Evolutionary conservation across 2,329 filamentous ascomycete species (phyloP), one percentile per base, ranked within the genome.

Genomic region (Corinectria fuckeliana): DNA sequence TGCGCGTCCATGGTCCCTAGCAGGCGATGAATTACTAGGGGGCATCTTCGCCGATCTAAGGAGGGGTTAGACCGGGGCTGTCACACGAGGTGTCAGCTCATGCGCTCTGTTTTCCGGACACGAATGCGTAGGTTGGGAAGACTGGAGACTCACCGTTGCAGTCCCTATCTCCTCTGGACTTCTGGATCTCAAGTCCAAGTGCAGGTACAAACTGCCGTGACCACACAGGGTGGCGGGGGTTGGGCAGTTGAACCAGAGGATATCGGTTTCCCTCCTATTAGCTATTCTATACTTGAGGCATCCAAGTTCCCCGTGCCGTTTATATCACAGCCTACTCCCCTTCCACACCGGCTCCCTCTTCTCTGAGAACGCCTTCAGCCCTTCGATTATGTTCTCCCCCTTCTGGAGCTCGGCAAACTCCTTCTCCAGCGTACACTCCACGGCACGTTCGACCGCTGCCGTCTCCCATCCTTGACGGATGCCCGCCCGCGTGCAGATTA

Each of bases 301-400:
- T 36, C 30, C 10, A 16, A 4, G 3, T 10, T 16, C 5, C n/a
- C 28, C 28, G 39, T 6, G 9, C 13, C 7, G 6, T 7, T 23
- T 4, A 38, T 1, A 2, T 53, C 32, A 58, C 18, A 58, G 13
- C 13, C 52, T 32, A 30, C 82, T 85, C 50, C 82, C 78, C 60
- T 79, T 82, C 89, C 89, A 92, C 38, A 75, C 76, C 1, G 89
- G 86, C 74, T 84, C 82, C 69, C 88, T 81, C 80, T 87, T 91
- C 80, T 91, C 88, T 8, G 88, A 85, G 76, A 92, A 92, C 48
- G 88, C 89, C 72, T 71, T 80, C 18, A 92, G 77, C 0, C 90
- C 90, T 75, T 92, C 89, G 38, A 81, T 81, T 72, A 91, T 86
- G 74, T 92, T 92, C 66, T 89, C 86, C 0, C 85, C 88, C 8